Evolutionary conservation across 768 basidiomycete species (phyloP).

Genomic region (Neoboletus brunneissimus): DNA sequence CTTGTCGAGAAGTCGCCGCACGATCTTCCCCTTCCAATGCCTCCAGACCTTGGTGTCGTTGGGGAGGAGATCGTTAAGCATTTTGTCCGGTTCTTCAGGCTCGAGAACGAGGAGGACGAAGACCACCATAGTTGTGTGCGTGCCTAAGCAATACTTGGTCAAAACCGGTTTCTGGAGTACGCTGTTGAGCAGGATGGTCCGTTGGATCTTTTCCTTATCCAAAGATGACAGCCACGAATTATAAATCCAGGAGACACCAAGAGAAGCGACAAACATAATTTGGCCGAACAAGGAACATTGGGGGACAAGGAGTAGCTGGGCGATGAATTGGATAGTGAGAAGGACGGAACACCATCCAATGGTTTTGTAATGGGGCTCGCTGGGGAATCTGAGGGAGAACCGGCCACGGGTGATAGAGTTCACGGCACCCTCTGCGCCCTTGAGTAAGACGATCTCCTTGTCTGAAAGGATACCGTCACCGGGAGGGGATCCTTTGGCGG

Average conservation of each 20-base stretch:
- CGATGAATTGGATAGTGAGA: constrained; percentile 34
- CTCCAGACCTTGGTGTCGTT: constrained; percentile 32
- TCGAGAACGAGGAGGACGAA: constrained; percentile 24
- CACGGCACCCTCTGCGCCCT: constrained; percentile 30
- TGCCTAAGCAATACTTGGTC: constrained; percentile 26
- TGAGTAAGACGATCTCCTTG: constrained; percentile 28
- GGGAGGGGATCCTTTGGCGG: constrained; percentile 24
- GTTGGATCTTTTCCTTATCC: constrained; percentile 35
- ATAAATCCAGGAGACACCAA: constrained; percentile 36
- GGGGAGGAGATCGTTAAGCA: constrained; percentile 26
- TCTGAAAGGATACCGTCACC: constrained; percentile 33
- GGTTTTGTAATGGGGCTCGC: constrained; percentile 25
- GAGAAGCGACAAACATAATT: constrained; percentile 34
- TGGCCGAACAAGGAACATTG: constrained; percentile 35
- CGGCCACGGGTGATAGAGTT: constrained; percentile 32
- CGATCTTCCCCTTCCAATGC: constrained; percentile 22
- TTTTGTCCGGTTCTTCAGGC: constrained; percentile 18
- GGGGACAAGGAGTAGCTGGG: constrained; percentile 35
- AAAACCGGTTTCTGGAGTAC: constrained; percentile 24
- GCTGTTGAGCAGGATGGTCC: constrained; percentile 19
- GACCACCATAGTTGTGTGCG: constrained; percentile 25
- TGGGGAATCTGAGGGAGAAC: constrained; percentile 29
- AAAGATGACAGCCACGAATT: constrained; percentile 37
- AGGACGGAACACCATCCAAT: constrained; percentile 33
- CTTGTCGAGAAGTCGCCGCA: constrained; percentile 12